phyloP scores from a whole-genome alignment of 1,284 basidiomycete species.

The Takashimella tepidaria region DNA sequence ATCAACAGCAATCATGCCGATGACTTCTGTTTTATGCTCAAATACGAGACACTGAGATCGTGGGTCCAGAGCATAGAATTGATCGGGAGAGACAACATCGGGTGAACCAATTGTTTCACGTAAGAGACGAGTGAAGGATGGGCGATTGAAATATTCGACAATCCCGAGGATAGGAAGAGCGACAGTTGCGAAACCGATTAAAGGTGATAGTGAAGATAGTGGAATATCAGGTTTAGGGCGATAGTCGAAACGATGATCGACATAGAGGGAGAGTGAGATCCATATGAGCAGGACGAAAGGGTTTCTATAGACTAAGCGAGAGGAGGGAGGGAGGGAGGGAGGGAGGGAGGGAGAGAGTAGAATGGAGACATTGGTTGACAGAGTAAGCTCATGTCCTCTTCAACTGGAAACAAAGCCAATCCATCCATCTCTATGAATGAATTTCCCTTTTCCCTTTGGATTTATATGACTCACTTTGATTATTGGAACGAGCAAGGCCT shows the following conservation, averaged over 20 bases:
- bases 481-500: slow-evolving; percentile 64
- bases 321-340: not conserved
- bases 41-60: slow-evolving; percentile 65
- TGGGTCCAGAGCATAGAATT: slow-evolving; percentile 59
- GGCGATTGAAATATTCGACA: slow-evolving; percentile 54
- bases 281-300: slow-evolving; percentile 59
- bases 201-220: slow-evolving; percentile 55
- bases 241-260: slow-evolving; percentile 61
- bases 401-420: no score
- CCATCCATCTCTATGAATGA: no score
- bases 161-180: slow-evolving; percentile 62
- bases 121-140: slow-evolving; percentile 42
- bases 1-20: slow-evolving; percentile 67
- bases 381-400: not conserved
- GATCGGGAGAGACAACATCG: slow-evolving; percentile 56
- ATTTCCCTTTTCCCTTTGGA: no score
- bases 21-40: slow-evolving; percentile 56
- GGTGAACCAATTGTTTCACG: slow-evolving; percentile 55
- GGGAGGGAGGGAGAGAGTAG: not conserved
- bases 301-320: slow-evolving; percentile 56
- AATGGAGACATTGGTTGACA: not conserved
- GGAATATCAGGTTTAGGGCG: slow-evolving; percentile 53
- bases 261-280: slow-evolving; percentile 56
- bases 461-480: slow-evolving; percentile 50
- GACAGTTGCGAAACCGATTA: slow-evolving; percentile 62